phyloP scores from a whole-genome alignment of 2,329 filamentous ascomycete genomes.

The Clonostachys solani region DNA sequence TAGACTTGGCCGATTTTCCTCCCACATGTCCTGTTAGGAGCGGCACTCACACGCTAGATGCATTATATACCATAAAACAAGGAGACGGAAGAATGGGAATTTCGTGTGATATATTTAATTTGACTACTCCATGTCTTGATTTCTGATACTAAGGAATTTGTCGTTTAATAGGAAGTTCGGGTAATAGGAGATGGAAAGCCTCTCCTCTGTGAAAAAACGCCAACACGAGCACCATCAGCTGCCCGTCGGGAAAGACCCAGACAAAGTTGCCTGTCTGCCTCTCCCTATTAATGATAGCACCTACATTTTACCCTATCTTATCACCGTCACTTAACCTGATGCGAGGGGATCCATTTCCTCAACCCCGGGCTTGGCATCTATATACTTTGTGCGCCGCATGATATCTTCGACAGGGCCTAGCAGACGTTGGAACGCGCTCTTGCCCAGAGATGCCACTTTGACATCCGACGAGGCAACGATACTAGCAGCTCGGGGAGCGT shows the following conservation, averaged over 20 bases:
- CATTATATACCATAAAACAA: too few relatives aligned
- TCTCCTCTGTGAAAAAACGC: neutral
- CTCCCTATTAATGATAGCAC: neutral
- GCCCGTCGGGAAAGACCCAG: neutral
- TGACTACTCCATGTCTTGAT: too few relatives aligned
- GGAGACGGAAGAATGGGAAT: too few relatives aligned
- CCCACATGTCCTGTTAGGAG: too few relatives aligned
- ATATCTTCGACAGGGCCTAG: conserved; percentile 92
- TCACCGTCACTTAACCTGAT: conserved; percentile 21
- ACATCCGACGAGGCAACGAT: conserved; percentile 80
- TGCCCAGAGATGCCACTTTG: conserved; percentile 88
- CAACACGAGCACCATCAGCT: neutral
- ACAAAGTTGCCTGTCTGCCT: neutral
- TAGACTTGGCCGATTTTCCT: too few relatives aligned
- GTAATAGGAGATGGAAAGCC: too few relatives aligned
- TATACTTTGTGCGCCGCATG: conserved; percentile 74
- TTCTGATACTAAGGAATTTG: too few relatives aligned
- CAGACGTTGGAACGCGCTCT: conserved; percentile 90
- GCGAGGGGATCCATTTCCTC: conserved; percentile 64
- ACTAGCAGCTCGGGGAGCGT: conserved; percentile 87
- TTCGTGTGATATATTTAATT: too few relatives aligned
- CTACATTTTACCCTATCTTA: neutral
- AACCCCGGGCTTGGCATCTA: conserved; percentile 55
- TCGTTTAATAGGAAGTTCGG: too few relatives aligned
- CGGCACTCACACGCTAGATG: too few relatives aligned